Evolutionary conservation across 352 stramenopile species (phyloP).

Genomic region (Thalassiosira exigua): DNA sequence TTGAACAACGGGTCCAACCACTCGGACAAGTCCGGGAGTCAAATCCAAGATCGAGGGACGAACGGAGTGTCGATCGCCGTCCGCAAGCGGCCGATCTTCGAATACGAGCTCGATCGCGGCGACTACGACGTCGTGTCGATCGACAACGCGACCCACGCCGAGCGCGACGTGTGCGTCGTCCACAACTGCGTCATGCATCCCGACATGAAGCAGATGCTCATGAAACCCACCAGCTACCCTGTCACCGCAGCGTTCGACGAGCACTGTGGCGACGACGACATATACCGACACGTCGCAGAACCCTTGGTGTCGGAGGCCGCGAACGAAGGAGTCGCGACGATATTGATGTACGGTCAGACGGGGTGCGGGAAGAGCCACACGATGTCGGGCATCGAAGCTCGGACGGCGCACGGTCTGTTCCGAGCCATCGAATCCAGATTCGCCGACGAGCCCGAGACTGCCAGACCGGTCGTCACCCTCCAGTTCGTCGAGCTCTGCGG

Average conservation of each 20-base stretch:
- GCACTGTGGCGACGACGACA: conserved; percentile 83
- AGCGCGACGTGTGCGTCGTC: conserved; percentile 82
- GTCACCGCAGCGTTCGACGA: conserved; percentile 88
- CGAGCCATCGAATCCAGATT: too few species aligned
- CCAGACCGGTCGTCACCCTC: too few species aligned
- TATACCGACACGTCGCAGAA: conserved; percentile 85
- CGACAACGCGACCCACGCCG: conserved; percentile 69
- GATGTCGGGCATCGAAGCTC: too few species aligned
- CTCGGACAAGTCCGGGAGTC: conserved; percentile 42
- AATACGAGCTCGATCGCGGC: conserved; percentile 87
- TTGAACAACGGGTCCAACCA: conserved; percentile 60
- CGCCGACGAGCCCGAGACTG: too few species aligned
- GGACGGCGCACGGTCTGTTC: too few species aligned
- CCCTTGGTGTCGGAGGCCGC: conserved; percentile 85
- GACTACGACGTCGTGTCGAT: conserved; percentile 89
- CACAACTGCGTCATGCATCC: conserved; percentile 91
- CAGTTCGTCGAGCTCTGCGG: too few species aligned
- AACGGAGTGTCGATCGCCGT: conserved; percentile 88
- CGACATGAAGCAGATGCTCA: conserved; percentile 90
- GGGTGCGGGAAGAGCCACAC: too few species aligned
- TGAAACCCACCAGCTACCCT: conserved; percentile 85
- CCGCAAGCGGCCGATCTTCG: conserved; percentile 89
- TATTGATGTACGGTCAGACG: too few species aligned
- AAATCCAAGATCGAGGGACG: conserved; percentile 45
- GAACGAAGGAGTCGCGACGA: conserved; percentile 83